Base-by-base conservation (phyloP, 352 stramenopile genomes). In the Phytophthora idaei region DNA sequence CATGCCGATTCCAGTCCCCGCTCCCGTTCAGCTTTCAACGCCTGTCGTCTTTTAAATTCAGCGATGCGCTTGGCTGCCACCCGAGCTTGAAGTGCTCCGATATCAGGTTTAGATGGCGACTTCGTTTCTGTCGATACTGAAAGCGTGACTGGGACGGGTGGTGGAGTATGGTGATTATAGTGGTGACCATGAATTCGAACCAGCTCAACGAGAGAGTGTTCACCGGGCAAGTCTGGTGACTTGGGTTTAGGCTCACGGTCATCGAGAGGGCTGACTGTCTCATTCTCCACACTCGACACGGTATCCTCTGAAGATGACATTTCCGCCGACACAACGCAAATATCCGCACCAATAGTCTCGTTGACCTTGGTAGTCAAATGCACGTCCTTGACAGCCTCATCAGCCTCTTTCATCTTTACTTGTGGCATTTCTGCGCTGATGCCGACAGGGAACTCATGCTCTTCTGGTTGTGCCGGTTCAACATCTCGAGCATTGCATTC, bases 31-130 rank as follows among this genome's bases (percentile, higher is more conserved):
- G 64, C 56, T 29, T 62, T 65, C 21, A 42, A 27, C 5, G 15
- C 28, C 42, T 61, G 48, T 4, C 21, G 34, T 11, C 29, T 44
- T 17, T 44, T 36, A 44, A 69, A 78, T 17, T 73, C 48, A 12
- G 21, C n/a, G 17, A 73, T 57, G 0, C 71, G 67, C 47, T 64
- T 52, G 14, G 66, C 61, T 5, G 71, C 66, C 10, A 75, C 49
- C 6, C 45, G 61, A 58, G 71, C 57, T 34, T 73, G 66, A 36
- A 70, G 46, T 29, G 48, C 53, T 36, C 60, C 58, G 25, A 58
- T 21, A 42, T 71, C 56, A 37, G 14, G 11, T 4, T 53, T 53
- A 60, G 39, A 28, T 42, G 17, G 8, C 1, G 15, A 27, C 25
- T 50, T 45, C 2, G 10, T 17, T n/a, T 21, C 39, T 25, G 36